A percentile compares a stretch with the other conserved stretches of the same genome.
phyloP scores from a whole-genome alignment of 2,329 filamentous ascomycete genomes.

The Dactylonectria estremocensis region DNA sequence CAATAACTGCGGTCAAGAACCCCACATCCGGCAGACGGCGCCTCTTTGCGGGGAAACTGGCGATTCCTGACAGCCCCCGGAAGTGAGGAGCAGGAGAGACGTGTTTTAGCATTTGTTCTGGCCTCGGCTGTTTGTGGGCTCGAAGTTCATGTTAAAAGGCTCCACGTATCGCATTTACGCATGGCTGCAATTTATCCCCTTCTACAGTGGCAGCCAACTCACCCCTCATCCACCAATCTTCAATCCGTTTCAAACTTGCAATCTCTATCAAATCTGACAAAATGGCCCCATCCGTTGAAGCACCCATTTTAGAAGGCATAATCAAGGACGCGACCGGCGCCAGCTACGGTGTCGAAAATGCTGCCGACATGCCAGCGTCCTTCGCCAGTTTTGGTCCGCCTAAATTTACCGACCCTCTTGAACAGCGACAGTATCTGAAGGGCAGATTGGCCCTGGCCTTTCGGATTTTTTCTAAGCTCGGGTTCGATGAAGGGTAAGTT shows the following conservation, averaged over 20 bases:
- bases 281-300: neutral
- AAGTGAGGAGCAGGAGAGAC: no score
- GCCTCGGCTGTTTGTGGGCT: no score
- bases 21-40: no score
- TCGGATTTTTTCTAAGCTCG: conserved; percentile 70
- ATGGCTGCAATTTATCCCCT: no score
- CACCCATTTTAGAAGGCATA: neutral
- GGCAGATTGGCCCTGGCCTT: conserved; percentile 69
- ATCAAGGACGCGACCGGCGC: neutral
- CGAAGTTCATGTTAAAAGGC: no score
- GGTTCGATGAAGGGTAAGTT: conserved; percentile 65
- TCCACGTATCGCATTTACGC: no score
- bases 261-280: neutral
- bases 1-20: no score
- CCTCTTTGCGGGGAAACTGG: no score
- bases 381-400: neutral
- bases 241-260: neutral
- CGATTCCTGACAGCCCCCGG: no score
- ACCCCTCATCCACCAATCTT: neutral
- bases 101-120: no score
- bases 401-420: conserved; percentile 20
- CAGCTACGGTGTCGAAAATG: neutral
- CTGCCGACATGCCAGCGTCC: neutral
- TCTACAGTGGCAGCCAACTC: neutral
- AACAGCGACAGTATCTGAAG: conserved; percentile 67